Evolutionary conservation across 495 filamentous ascomycete species (phyloP).

Genomic region (Annulohypoxylon maeteangense): DNA sequence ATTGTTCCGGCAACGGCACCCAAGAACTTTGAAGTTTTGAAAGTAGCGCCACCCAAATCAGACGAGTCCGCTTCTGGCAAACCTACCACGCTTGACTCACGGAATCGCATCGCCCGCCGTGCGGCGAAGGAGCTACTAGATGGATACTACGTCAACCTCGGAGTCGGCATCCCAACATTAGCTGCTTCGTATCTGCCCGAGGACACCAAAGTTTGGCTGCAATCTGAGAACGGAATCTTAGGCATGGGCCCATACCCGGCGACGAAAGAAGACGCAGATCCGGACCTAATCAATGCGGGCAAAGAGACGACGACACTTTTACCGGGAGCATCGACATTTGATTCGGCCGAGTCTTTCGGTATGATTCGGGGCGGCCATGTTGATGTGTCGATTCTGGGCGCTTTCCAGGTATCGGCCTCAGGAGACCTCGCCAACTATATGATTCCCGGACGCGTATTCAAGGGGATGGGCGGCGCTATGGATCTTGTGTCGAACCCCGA

Average conservation of each 20-base stretch:
- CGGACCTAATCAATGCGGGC: constrained; percentile 71
- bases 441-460: constrained; percentile 71
- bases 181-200: constrained; percentile 65
- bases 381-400: constrained; percentile 68
- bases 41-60: constrained; percentile 43
- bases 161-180: constrained; percentile 71
- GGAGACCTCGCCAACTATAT: constrained; percentile 73
- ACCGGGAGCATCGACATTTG: constrained; percentile 66
- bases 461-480: constrained; percentile 73
- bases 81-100: constrained; percentile 49
- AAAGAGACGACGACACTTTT: constrained; percentile 70
- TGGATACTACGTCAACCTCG: constrained; percentile 74
- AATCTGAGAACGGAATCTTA: constrained; percentile 70
- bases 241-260: constrained; percentile 71
- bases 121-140: constrained; percentile 71
- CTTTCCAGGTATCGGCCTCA: constrained; percentile 67
- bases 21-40: constrained; percentile 68
- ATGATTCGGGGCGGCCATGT: constrained; percentile 72
- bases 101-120: constrained; percentile 67
- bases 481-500: constrained; percentile 70
- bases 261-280: constrained; percentile 62
- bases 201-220: constrained; percentile 65
- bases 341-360: constrained; percentile 67
- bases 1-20: constrained; percentile 66
- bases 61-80: constrained; percentile 24